A percentile compares a stretch with the other conserved stretches of the same genome.
Conservation (phyloP, 2,329 filamentous ascomycete genomes). For the Aspergillus puulaauensis region DNA sequence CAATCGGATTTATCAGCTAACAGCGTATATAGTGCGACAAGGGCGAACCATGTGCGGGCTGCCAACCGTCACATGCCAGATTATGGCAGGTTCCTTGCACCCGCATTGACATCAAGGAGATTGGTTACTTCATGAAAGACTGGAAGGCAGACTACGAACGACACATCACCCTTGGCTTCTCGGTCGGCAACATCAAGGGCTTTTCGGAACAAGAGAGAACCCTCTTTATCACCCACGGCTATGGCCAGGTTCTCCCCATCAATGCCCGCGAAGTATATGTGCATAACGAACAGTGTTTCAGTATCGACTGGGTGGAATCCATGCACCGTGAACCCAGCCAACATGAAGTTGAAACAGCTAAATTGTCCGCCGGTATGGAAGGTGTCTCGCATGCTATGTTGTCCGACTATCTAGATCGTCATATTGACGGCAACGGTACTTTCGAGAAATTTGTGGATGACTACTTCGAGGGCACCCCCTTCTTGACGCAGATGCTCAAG, state of each 20-base stretch:
- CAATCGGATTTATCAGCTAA: not conserved
- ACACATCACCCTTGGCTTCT: constrained; percentile 82
- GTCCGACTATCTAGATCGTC: constrained; percentile 90
- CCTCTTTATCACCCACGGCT: constrained; percentile 96
- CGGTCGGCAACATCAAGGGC: constrained; percentile 92
- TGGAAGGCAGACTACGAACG: constrained; percentile 97
- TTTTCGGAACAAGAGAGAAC: constrained; percentile 61
- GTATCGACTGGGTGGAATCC: constrained; percentile 89
- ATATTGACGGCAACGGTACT: constrained; percentile 84
- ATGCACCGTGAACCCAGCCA: constrained; percentile 71
- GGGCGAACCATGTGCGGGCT: constrained; percentile 92
- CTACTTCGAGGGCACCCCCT: constrained; percentile 92
- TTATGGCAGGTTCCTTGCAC: constrained; percentile 98
- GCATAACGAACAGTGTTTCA: constrained; percentile 87
- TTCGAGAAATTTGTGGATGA: constrained; percentile 95
- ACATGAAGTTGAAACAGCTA: constrained; percentile 85
- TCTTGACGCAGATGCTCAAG: constrained; percentile 94
- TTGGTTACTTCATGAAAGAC: constrained; percentile 98
- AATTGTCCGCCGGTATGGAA: constrained; percentile 83
- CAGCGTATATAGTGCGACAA: constrained; percentile 68
- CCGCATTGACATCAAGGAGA: constrained; percentile 97
- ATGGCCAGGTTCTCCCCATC: constrained; percentile 88
- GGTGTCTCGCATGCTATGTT: constrained; percentile 78
- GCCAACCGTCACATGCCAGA: constrained; percentile 90
- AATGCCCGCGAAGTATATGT: constrained; percentile 93